Conservation (phyloP, 495 filamentous ascomycete genomes). For the Podospora tetraspora region DNA sequence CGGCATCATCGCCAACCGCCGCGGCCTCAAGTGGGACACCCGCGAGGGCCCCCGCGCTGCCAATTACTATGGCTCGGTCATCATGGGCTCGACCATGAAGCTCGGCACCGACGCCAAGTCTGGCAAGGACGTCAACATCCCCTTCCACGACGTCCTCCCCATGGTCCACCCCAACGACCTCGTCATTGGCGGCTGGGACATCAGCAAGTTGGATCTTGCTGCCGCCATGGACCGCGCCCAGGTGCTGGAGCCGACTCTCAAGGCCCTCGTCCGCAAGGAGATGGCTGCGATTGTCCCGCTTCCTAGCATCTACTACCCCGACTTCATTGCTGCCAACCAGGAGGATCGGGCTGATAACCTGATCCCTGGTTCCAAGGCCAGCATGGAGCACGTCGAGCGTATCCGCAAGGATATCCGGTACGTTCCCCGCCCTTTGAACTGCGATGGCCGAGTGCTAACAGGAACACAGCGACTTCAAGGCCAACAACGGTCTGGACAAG, state of each 20-base stretch:
- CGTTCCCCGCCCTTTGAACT: background rate
- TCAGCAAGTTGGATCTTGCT: conserved; percentile 81
- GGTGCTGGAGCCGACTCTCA: conserved; percentile 89
- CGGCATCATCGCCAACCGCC: conserved; percentile 93
- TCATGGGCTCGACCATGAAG: conserved; percentile 97
- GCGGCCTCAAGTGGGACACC: conserved; percentile 82
- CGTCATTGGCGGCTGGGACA: conserved; percentile 95
- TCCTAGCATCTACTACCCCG: conserved; percentile 95
- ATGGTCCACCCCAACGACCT: conserved; percentile 98
- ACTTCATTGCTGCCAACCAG: conserved; percentile 99
- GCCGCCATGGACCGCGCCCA: conserved; percentile 92
- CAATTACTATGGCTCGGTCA: conserved; percentile 97
- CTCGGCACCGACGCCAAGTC: conserved; percentile 83
- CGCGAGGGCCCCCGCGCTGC: conserved; percentile 76
- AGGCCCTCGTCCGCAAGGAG: conserved; percentile 83
- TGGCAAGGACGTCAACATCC: conserved; percentile 88
- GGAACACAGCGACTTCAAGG: conserved; percentile 68
- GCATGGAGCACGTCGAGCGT: conserved; percentile 80
- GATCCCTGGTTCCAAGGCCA: conserved; percentile 76
- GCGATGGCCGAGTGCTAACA: background rate
- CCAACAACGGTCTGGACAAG: conserved; percentile 79
- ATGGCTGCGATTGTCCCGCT: conserved; percentile 86
- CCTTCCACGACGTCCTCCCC: conserved; percentile 87
- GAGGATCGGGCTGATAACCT: conserved; percentile 94
- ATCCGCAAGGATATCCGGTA: conserved; percentile 85